Percentiles rank a stretch among this genome's conserved stretches.
Conservation (phyloP, 495 filamentous ascomycete genomes). For the Talaromyces adpressus region DNA sequence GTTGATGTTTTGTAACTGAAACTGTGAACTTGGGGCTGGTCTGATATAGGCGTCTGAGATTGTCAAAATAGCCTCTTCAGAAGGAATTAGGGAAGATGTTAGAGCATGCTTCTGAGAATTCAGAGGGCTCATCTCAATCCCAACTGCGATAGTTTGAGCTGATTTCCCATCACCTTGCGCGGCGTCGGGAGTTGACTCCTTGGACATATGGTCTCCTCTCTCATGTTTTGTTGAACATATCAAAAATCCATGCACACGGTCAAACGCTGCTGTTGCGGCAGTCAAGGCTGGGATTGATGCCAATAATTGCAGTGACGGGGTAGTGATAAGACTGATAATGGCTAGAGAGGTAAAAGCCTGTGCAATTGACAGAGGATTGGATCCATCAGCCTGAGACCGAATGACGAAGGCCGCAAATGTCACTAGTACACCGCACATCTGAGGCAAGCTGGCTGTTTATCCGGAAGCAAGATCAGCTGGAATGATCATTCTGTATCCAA, state of each 20-base stretch:
- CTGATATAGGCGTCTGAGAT: neutral
- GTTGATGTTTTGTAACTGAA: slow-evolving; percentile 16
- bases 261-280: slow-evolving; percentile 20
- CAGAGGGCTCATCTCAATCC: too few species aligned
- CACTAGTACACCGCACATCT: slow-evolving; percentile 43
- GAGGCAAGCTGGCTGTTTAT: slow-evolving; percentile 24
- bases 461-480: neutral
- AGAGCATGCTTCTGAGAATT: too few species aligned
- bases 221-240: neutral
- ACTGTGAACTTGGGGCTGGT: neutral
- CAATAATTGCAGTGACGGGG: slow-evolving; percentile 39
- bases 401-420: slow-evolving; percentile 44
- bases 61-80: neutral
- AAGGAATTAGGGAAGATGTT: neutral
- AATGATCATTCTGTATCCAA: neutral
- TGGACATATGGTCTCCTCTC: neutral
- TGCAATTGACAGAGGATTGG: slow-evolving; percentile 37
- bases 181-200: too few species aligned
- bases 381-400: slow-evolving; percentile 35
- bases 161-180: too few species aligned
- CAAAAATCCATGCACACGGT: slow-evolving; percentile 22
- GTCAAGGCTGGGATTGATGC: slow-evolving; percentile 16
- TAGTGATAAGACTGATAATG: slow-evolving; percentile 50
- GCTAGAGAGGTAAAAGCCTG: slow-evolving; percentile 53
- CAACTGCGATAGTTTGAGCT: too few species aligned